Base-by-base conservation (phyloP, 1,139 yeast genomes). In the Diutina rugosa region DNA sequence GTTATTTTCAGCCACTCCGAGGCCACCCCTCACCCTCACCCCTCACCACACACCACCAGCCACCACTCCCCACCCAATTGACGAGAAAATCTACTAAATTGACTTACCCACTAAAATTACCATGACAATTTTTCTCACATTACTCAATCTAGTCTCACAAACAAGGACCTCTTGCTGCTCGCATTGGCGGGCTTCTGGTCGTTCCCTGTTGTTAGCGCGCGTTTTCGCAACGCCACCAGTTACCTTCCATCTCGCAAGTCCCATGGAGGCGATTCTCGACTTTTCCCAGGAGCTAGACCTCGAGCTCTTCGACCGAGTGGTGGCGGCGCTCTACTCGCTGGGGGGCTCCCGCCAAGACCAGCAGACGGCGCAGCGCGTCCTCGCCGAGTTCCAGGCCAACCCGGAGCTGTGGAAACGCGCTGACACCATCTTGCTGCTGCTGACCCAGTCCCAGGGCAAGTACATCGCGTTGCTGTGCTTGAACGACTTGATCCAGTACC, bases 341-440 rank as follows among this genome's bases (percentile, higher is more conserved):
- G 78, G 88, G 9, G 97, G 96, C 35, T 77, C 80, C 18, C 88
- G 82, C 63, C 95, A 91, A 64, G 85, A 85, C 63, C 78, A 80
- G 61, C 41, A 18, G 41, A 30, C 28, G 21, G 99, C 99, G 12
- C 97, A 90, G 70, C 77, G 78, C 55, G 78, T 90, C 6, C 79
- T 93, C 66, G 90, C 93, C 55, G 85, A 85, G 71, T 91, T 93
- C 69, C 97, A 95, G 71, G 96, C 90, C 61, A 87, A 90, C 69
- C 95, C 95, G 2, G 97, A 93, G 63, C 87, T 97, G 41, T 93
- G 99, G 99, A 90, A 88, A 63, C 82, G 87, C 59, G 95, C 96
- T 38, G 98, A 93, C 66, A 84, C 87, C 68, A 91, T 93, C 59
- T 77, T 93, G 63, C 93, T 93, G 62, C 79, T 76, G 62, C 85